Conservation (phyloP, 768 basidiomycete genomes). For the Xerocomus potaroensis region DNA sequence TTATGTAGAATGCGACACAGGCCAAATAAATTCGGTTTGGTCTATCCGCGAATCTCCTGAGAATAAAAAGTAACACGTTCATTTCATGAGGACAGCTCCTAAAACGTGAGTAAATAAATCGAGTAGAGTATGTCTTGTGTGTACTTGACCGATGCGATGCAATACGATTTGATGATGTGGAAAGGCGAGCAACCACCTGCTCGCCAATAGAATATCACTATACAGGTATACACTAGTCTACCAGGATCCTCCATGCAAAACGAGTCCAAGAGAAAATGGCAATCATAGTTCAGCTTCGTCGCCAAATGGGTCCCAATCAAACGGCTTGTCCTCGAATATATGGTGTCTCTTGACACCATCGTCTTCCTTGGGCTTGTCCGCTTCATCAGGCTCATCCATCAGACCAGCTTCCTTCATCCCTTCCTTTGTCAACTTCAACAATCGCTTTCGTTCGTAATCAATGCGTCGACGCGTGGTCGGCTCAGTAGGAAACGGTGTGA, state of each 20-base stretch:
- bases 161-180: no score
- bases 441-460: conserved; percentile 28
- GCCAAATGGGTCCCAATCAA: conserved; percentile 29
- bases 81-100: no score
- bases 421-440: conserved; percentile 26
- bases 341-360: conserved; percentile 14
- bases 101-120: no score
- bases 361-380: conserved; percentile 15
- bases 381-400: conserved; percentile 18
- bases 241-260: neutral
- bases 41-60: no score
- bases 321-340: conserved; percentile 27
- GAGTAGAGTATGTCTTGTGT: no score
- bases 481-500: conserved; percentile 28
- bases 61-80: no score
- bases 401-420: conserved; percentile 26
- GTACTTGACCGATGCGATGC: no score
- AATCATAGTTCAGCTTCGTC: conserved; percentile 24
- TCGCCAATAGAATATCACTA: conserved; percentile 5
- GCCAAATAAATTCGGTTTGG: no score
- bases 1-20: no score
- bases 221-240: conserved; percentile 8
- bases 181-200: no score
- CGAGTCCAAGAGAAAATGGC: no score
- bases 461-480: conserved; percentile 26